phyloP scores from a whole-genome alignment of 352 stramenopile species.

The Phytophthora syringae region DNA sequence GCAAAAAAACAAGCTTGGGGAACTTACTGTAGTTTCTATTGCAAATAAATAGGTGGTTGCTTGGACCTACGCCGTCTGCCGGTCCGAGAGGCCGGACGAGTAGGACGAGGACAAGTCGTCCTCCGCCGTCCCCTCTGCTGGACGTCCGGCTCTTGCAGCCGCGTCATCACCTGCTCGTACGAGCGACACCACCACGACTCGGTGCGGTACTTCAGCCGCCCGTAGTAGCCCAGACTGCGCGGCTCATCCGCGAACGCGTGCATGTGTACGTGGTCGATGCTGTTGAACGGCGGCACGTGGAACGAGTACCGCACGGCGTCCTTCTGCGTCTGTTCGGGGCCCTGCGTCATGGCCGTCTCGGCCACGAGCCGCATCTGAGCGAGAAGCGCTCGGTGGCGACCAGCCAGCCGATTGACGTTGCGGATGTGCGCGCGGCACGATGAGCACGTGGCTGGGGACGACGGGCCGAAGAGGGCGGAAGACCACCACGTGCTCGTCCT shows the following conservation, averaged over 20 bases:
- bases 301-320: constrained; percentile 63
- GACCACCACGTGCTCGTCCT: constrained; percentile 80
- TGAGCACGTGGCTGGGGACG: constrained; percentile 75
- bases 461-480: constrained; percentile 80
- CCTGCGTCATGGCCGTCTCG: constrained; percentile 45
- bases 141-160: constrained; percentile 30
- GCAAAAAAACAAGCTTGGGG: constrained; percentile 5
- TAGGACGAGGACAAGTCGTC: constrained; percentile 24
- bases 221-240: constrained; percentile 53
- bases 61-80: constrained; percentile 19
- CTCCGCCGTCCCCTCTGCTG: constrained; percentile 14
- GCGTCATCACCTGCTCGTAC: constrained; percentile 69
- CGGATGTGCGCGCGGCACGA: constrained; percentile 83
- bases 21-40: constrained; percentile 27
- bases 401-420: constrained; percentile 75
- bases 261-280: constrained; percentile 91
- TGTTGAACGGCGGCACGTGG: constrained; percentile 80
- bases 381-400: constrained; percentile 57
- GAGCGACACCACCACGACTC: constrained; percentile 87
- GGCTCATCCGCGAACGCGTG: constrained; percentile 70
- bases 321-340: constrained; percentile 2
- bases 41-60: constrained; percentile 33
- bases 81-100: constrained; percentile 20
- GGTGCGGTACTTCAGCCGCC: constrained; percentile 81
- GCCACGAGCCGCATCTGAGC: constrained; percentile 70